phyloP scores from a whole-genome alignment of 345 rosid species.

The Kandelia obovata region DNA sequence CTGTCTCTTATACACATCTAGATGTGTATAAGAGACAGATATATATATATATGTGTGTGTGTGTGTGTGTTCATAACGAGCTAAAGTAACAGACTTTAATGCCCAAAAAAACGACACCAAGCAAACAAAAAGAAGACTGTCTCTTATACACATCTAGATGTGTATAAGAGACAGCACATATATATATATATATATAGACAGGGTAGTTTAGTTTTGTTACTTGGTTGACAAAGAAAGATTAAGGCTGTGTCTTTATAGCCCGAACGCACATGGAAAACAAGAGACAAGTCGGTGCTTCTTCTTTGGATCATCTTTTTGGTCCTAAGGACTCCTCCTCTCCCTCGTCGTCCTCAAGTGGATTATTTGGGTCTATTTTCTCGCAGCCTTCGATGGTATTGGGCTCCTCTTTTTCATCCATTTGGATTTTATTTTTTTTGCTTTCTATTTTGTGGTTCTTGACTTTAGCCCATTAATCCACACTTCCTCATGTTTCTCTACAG shows the following conservation, averaged over 20 bases:
- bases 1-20: too few relatives aligned
- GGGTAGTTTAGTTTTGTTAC: slow-evolving; percentile 40
- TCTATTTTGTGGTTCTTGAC: background rate
- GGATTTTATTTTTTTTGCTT: background rate
- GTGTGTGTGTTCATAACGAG: background rate
- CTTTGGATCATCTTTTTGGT: slow-evolving; percentile 59
- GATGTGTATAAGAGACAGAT: too few relatives aligned
- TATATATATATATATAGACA: slow-evolving; percentile 1
- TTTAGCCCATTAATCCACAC: background rate
- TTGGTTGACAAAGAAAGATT: slow-evolving; percentile 34
- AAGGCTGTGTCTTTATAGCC: background rate
- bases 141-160: too few relatives aligned
- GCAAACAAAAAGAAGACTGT: background rate
- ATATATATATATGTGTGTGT: background rate
- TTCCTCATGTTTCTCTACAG: too few relatives aligned
- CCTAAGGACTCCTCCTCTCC: slow-evolving; percentile 46
- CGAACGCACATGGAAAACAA: slow-evolving; percentile 33
- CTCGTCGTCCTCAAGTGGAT: slow-evolving; percentile 26
- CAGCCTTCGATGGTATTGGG: slow-evolving; percentile 49
- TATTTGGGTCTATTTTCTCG: slow-evolving; percentile 52
- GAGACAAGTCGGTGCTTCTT: slow-evolving; percentile 27
- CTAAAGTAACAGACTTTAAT: slow-evolving; percentile 23
- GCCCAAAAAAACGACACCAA: slow-evolving; percentile 13
- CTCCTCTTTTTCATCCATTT: background rate
- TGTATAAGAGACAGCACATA: too few relatives aligned